phyloP scores from a whole-genome alignment of 768 basidiomycete genomes.

The Gloeopeniophorella convolvens region DNA sequence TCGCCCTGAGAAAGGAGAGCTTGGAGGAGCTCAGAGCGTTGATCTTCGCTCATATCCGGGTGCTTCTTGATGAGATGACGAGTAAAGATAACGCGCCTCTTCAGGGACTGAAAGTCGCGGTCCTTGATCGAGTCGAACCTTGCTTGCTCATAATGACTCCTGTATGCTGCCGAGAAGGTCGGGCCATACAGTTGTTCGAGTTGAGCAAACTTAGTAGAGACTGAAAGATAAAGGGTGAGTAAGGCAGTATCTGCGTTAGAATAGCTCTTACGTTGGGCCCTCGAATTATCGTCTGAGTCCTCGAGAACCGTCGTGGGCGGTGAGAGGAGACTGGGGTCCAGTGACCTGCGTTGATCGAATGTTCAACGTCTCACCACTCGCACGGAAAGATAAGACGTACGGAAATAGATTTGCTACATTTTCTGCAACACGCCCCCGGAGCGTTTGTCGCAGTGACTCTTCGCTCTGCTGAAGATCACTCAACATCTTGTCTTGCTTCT shows the following conservation, averaged over 20 bases:
- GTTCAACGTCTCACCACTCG: not conserved
- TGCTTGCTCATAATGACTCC: not conserved
- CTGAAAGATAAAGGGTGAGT: not conserved
- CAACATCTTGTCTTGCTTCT: not conserved
- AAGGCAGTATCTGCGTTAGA: not conserved
- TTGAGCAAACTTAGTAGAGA: not conserved
- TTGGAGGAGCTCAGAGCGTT: not conserved
- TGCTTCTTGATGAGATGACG: not conserved
- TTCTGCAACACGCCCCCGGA: not conserved
- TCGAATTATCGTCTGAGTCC: not conserved
- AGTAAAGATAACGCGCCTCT: constrained; percentile 1
- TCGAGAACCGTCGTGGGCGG: not conserved
- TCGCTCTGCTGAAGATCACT: not conserved
- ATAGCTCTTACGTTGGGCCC: not conserved
- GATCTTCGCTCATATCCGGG: not conserved
- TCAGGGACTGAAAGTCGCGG: constrained; percentile 3
- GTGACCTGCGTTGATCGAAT: not conserved
- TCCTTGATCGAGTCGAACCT: not conserved
- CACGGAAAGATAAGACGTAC: not conserved
- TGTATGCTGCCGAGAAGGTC: not conserved
- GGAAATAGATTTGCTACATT: constrained; percentile 6
- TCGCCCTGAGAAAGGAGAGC: constrained; percentile 7
- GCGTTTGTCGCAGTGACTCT: not conserved
- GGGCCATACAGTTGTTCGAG: constrained; percentile 7
- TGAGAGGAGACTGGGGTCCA: constrained; percentile 2